Evolutionary conservation across 2,329 filamentous ascomycete genomes (phyloP).

Genomic region (Magnaporthiopsis rhizophila): DNA sequence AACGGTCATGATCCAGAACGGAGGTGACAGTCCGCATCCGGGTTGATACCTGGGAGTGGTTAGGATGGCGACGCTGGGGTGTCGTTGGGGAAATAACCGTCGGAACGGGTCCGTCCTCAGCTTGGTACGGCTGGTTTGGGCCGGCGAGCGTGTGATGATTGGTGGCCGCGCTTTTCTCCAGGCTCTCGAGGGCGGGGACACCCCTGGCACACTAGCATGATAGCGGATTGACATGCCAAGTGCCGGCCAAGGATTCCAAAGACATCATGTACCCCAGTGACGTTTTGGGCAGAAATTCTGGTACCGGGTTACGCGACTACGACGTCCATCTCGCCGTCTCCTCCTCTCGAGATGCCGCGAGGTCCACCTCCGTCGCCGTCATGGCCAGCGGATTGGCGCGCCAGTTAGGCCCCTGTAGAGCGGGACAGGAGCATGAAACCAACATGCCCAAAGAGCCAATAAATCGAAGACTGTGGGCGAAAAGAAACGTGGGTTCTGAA

Average conservation of each 20-base stretch:
- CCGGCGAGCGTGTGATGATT: neutral
- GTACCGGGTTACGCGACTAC: neutral
- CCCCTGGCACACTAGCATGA: neutral
- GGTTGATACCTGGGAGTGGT: neutral
- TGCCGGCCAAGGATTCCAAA: neutral
- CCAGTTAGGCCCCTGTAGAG: neutral
- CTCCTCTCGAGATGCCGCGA: neutral
- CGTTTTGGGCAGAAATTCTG: neutral
- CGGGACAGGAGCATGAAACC: too few species aligned
- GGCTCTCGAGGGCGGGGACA: too few species aligned
- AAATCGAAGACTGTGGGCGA: neutral
- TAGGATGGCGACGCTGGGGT: neutral
- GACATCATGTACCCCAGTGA: neutral
- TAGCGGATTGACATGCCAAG: neutral
- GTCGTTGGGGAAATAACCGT: neutral
- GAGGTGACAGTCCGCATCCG: neutral
- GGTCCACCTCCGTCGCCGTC: neutral
- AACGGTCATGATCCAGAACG: neutral
- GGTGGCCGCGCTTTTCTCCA: neutral
- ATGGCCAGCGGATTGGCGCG: neutral
- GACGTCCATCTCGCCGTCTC: neutral
- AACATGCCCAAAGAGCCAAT: neutral
- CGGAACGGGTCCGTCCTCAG: neutral
- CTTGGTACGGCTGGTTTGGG: neutral
- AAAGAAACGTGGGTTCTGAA: neutral